Base-by-base conservation (phyloP, 2,329 filamentous ascomycete genomes). In the Stromatinia cepivora region DNA sequence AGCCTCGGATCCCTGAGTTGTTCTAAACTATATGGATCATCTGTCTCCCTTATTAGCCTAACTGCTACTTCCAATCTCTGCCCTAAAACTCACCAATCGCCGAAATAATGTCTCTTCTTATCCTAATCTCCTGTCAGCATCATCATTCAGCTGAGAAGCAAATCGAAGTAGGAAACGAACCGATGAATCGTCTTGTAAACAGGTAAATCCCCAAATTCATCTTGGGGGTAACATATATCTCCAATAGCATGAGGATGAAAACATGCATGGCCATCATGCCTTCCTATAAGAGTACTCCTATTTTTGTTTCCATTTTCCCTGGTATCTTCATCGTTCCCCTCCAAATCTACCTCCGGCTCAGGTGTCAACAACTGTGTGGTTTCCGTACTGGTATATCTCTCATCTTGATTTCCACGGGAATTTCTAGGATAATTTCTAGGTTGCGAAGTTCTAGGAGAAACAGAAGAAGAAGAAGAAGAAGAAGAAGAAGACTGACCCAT, bases 1-100 rank as follows among this genome's bases (percentile, higher is more conserved):
- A 95, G 93, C 70, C 92, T 87, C 68, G 93, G 89, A 78, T 93
- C 91, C 76, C 90, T 87, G 72, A 96, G 82, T 81, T 95, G 92
- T 74, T 93, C 90, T 69, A 91, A 82, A 69, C 88, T 92, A 76
- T 88, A 88, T 34, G 86, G 86, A 77, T 88, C 86, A 78, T 88
- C 86, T 85, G 73, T 62, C 66, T 59, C 36, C 63, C 25, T 17
- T 17, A 63, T 54, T 20, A 59, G 25, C 59, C 45, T 54, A 56
- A 64, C 20, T 52, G 6, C 11, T 22, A 57, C 22, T 15, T 42
- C 15, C 25, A 3, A 45, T 57, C 17, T 34, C 48, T 42, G 11
- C 50, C 42, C 17, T 36, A 34, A 52, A 86, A 85, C 77, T 86
- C 85, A 80, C 89, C 87, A 63, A 89, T 87, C 42, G 88, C 87